These are phyloP conservation scores for Spirogloea muscicola DNA, from an alignment of 139 green algal species.

Conservation along the genomic window DNA sequence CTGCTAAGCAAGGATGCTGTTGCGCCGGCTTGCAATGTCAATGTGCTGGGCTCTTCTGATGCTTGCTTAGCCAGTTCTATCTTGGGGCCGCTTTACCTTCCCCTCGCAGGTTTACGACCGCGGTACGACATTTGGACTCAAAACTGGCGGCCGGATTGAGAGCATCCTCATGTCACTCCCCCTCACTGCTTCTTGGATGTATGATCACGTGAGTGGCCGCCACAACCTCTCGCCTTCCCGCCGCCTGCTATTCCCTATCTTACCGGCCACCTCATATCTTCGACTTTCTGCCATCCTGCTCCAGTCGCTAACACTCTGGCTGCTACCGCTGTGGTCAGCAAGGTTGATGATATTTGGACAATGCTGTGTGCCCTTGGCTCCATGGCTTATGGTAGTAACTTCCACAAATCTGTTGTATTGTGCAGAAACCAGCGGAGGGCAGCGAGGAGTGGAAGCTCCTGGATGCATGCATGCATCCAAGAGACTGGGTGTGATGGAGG, in stretches of 20 bases:
- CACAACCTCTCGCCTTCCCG: background rate
- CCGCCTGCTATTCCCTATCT: background rate
- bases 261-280: background rate
- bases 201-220: slow-evolving; percentile 62
- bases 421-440: slow-evolving; percentile 54
- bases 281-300: background rate
- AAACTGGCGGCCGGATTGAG: slow-evolving; percentile 95
- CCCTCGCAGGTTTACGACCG: slow-evolving; percentile 77
- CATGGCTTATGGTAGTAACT: background rate
- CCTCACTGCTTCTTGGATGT: slow-evolving; percentile 77
- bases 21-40: too few species aligned
- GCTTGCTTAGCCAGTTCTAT: too few species aligned
- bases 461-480: slow-evolving; percentile 72
- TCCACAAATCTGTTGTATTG: background rate
- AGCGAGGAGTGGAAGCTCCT: slow-evolving; percentile 77
- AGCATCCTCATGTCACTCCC: slow-evolving; percentile 64
- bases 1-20: too few species aligned
- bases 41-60: too few species aligned
- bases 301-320: too few species aligned
- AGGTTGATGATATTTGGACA: background rate
- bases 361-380: background rate
- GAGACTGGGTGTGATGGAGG: slow-evolving; percentile 53
- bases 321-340: too few species aligned
- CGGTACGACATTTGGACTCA: slow-evolving; percentile 96
- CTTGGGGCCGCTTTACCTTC: too few species aligned